Evolutionary conservation across 345 rosid genomes (phyloP), one percentile per base, ranked within the genome.

Genomic region (Salix brachista): DNA sequence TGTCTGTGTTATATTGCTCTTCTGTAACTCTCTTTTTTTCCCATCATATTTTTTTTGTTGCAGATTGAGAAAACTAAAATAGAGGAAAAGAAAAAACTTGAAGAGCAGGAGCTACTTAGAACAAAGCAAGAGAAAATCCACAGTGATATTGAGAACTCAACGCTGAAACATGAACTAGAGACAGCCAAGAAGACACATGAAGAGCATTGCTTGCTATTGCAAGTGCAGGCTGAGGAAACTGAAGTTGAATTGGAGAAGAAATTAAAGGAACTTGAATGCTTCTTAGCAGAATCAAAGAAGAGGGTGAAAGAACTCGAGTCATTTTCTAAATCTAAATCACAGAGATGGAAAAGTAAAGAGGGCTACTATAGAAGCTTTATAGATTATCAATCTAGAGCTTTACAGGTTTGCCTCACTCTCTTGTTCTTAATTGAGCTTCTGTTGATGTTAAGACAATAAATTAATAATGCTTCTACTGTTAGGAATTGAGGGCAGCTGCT

Each of bases 281-380:
- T 80, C 48, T 83, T 86, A 32, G 80, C 50, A 21, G 87, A 86
- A 72, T 90, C 95, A 64, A 88, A 80, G 73, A 87, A 82, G 81
- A 89, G 84, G 83, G 89, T 87, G 85, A 83, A 90, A 84, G 95
- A 96, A 78, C 91, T 93, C 5, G 92, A 96, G 81, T 89, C 90
- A 62, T 85, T 85, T 70, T 84, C 90, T 79, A 89, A 90, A 80
- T 83, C 89, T 41, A 90, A 89, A 85, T 84, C 83, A 75, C 87
- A 79, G 75, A 87, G 88, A 76, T 96, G 97, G 98, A 90, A 84
- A 80, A 86, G 84, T 76, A 92, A 87, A 80, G 97, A 92, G 78
- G 58, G 68, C 69, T 80, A 85, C 46, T 96, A 86, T 80, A 86
- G 75, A 75, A 80, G 79, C 76, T 90, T 92, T 73, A 77, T 96